These are phyloP conservation scores for Gleditsia sinensis DNA, from an alignment of 306 rosid genomes.

Conservation along the genomic window DNA sequence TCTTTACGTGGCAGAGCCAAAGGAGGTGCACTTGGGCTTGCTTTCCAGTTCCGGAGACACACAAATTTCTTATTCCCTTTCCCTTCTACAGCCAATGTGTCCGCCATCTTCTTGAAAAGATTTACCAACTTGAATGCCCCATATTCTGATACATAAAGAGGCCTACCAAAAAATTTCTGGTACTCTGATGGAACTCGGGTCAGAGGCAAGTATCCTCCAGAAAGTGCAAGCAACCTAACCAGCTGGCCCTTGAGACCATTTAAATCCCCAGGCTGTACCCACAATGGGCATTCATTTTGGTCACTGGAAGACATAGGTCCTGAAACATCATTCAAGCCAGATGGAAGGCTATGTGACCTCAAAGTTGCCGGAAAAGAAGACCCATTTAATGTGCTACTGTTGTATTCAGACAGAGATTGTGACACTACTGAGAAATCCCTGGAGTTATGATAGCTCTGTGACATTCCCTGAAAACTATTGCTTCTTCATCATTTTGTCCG, in stretches of 20 bases:
- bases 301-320: conserved; percentile 48
- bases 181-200: conserved; percentile 75
- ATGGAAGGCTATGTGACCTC: conserved; percentile 83
- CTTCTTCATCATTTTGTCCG: conserved; percentile 79
- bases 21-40: conserved; percentile 81
- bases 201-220: conserved; percentile 79
- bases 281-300: conserved; percentile 56
- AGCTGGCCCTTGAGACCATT: conserved; percentile 85
- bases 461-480: conserved; percentile 76
- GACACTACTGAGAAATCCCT: conserved; percentile 67
- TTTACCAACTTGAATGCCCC: conserved; percentile 69
- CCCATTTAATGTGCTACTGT: conserved; percentile 39
- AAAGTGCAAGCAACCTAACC: conserved; percentile 70
- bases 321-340: conserved; percentile 61
- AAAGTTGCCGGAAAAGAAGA: conserved; percentile 46
- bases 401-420: conserved; percentile 69
- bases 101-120: conserved; percentile 91
- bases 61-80: conserved; percentile 72
- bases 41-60: conserved; percentile 65
- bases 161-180: conserved; percentile 69
- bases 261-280: conserved; percentile 91
- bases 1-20: conserved; percentile 62
- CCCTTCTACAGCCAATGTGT: conserved; percentile 67
- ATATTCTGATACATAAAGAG: conserved; percentile 71
- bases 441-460: conserved; percentile 66